phyloP scores from a whole-genome alignment of 768 basidiomycete genomes.

The Amanita rubescens region DNA sequence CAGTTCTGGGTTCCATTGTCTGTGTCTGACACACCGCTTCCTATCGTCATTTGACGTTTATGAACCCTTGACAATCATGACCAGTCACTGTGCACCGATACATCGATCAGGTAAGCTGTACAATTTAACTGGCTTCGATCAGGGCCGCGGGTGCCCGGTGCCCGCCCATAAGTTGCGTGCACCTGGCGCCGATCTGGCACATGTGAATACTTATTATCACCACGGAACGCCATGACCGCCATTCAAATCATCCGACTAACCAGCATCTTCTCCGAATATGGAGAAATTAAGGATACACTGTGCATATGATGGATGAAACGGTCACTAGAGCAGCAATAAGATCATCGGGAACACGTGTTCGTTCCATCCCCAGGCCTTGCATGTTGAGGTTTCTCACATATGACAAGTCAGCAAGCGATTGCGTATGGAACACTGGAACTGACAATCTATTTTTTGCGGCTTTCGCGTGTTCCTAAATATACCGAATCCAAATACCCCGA shows the following conservation, averaged over 20 bases:
- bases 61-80: background rate
- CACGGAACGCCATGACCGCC: background rate
- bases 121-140: background rate
- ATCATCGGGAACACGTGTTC: background rate
- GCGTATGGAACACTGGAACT: background rate
- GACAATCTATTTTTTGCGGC: background rate
- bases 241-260: background rate
- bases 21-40: no score
- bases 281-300: conserved; percentile 5
- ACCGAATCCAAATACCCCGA: no score
- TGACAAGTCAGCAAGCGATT: background rate
- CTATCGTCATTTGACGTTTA: background rate
- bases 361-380: background rate
- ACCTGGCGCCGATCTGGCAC: background rate
- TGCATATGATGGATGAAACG: background rate
- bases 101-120: background rate
- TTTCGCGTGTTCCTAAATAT: no score
- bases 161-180: no score
- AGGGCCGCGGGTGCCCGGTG: no score
- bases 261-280: conserved; percentile 1
- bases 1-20: background rate
- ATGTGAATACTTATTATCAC: background rate
- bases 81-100: background rate
- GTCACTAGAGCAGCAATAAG: background rate
- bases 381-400: background rate